Conservation (phyloP, 768 basidiomycete species). For the Kwoniella pini region DNA sequence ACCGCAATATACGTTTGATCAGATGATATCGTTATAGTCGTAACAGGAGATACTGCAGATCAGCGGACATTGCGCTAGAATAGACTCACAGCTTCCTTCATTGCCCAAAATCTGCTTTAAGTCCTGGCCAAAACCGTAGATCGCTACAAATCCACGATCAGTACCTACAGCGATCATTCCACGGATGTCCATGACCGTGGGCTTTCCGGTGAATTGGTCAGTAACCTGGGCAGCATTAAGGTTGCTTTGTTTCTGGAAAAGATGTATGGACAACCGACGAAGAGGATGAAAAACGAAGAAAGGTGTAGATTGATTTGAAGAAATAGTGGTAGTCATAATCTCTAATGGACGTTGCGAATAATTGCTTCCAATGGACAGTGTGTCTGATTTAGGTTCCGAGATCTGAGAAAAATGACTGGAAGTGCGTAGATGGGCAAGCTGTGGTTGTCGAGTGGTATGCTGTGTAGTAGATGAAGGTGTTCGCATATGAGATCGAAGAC, state of each 20-base stretch:
- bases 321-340: too few species aligned
- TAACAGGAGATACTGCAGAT: slow-evolving; percentile 17
- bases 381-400: slow-evolving; percentile 30
- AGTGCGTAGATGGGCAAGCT: slow-evolving; percentile 24
- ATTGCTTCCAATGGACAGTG: slow-evolving; percentile 15
- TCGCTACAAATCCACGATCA: slow-evolving; percentile 70
- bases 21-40: slow-evolving; percentile 73
- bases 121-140: slow-evolving; percentile 89
- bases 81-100: slow-evolving; percentile 63
- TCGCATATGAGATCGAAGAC: slow-evolving; percentile 52
- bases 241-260: slow-evolving; percentile 13
- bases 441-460: slow-evolving; percentile 23
- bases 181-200: slow-evolving; percentile 79
- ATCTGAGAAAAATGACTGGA: slow-evolving; percentile 42
- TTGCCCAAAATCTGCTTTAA: slow-evolving; percentile 76
- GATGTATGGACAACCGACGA: slow-evolving; percentile 32
- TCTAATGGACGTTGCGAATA: neutral
- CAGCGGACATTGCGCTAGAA: neutral
- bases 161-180: slow-evolving; percentile 89
- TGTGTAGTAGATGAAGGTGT: slow-evolving; percentile 39
- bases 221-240: neutral
- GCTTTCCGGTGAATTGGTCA: slow-evolving; percentile 52
- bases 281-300: slow-evolving; percentile 48
- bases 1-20: slow-evolving; percentile 91
- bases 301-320: slow-evolving; percentile 19